Conservation (phyloP, 176 grass and related monocot species). For the Oryza meridionalis region DNA sequence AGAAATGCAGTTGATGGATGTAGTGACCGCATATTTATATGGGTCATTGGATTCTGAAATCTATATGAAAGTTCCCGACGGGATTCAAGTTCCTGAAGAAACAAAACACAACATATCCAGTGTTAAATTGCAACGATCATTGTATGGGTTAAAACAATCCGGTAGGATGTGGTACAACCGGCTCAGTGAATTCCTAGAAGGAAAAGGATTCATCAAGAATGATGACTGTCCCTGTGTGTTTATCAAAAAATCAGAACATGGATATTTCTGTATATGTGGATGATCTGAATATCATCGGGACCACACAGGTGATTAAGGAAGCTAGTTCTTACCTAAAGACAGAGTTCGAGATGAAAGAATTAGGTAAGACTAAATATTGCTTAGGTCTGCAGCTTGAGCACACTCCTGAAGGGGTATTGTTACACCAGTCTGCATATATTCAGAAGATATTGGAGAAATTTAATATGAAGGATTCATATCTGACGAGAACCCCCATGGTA, state of each 20-base stretch:
- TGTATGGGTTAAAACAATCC: background rate
- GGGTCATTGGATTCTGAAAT: background rate
- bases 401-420: background rate
- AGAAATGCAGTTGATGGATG: background rate
- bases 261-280: background rate
- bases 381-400: background rate
- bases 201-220: background rate
- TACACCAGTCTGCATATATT: background rate
- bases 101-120: background rate
- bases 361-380: background rate
- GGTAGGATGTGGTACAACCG: background rate
- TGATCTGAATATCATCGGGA: background rate
- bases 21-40: background rate
- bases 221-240: background rate
- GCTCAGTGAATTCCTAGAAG: background rate
- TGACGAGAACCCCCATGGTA: background rate
- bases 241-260: background rate
- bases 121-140: background rate
- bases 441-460: too few relatives aligned
- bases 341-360: background rate
- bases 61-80: background rate
- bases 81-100: background rate
- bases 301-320: too few relatives aligned
- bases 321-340: background rate
- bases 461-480: too few relatives aligned